phyloP scores from a whole-genome alignment of 2,329 filamentous ascomycete genomes.

The Ceratocystis smalleyi region DNA sequence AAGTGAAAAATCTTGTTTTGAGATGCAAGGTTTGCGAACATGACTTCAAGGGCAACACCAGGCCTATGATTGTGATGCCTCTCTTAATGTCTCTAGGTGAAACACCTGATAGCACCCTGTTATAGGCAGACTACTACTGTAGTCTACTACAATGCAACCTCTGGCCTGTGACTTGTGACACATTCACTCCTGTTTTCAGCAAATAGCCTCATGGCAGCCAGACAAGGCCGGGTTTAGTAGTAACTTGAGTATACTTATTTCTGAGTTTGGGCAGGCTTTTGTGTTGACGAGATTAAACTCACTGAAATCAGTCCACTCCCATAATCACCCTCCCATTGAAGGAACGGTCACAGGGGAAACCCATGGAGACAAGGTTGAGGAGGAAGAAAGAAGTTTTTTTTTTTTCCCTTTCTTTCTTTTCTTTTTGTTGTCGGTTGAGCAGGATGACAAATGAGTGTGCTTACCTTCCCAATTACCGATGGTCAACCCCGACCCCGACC shows the following conservation, averaged over 20 bases:
- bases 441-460: no score
- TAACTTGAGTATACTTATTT: background rate
- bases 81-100: background rate
- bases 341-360: background rate
- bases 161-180: background rate
- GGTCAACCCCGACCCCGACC: no score
- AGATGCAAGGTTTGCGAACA: background rate
- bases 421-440: background rate
- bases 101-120: background rate
- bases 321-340: background rate
- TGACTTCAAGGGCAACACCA: background rate
- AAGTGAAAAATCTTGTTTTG: no score
- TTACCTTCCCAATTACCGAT: no score
- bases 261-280: background rate
- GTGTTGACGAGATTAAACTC: constrained; percentile 3
- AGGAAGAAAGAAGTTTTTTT: background rate
- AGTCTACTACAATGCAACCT: background rate
- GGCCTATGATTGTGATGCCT: background rate
- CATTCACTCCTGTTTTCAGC: background rate
- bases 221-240: background rate
- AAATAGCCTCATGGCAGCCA: background rate
- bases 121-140: background rate
- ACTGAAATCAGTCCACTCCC: background rate
- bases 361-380: background rate
- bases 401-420: background rate